phyloP scores from a whole-genome alignment of 208 protist genomes.

The Trypanosoma grayi region DNA sequence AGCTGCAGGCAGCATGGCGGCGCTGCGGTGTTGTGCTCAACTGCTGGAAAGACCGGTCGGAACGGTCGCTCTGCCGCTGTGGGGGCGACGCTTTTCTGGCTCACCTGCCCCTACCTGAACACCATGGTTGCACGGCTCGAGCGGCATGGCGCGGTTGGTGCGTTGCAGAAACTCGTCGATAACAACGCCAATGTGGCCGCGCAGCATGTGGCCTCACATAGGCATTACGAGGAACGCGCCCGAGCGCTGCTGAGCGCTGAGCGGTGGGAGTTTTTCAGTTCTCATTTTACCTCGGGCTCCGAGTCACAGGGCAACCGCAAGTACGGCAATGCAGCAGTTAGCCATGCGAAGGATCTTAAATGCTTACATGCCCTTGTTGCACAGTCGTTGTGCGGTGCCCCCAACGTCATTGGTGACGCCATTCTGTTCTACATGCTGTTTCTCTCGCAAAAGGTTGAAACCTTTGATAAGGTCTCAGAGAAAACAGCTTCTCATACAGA shows the following conservation, averaged over 20 bases:
- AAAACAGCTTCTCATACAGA: not conserved
- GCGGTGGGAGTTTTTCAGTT: conserved; percentile 71
- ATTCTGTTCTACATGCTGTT: conserved; percentile 61
- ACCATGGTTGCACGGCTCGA: conserved; percentile 73
- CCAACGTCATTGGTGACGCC: conserved; percentile 57
- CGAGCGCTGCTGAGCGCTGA: conserved; percentile 31
- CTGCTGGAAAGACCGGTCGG: conserved; percentile 73
- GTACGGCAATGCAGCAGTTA: conserved; percentile 83
- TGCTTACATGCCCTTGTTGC: conserved; percentile 85
- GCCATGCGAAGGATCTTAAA: conserved; percentile 72
- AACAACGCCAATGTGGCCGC: conserved; percentile 15
- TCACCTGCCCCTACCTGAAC: conserved; percentile 83
- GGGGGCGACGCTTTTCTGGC: conserved; percentile 81
- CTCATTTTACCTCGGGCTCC: conserved; percentile 43
- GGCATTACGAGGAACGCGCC: conserved; percentile 39
- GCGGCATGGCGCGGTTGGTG: conserved; percentile 49
- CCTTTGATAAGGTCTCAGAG: not conserved
- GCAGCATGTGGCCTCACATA: conserved; percentile 61
- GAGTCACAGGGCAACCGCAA: conserved; percentile 28
- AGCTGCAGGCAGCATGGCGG: conserved; percentile 44
- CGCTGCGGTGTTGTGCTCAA: conserved; percentile 71
- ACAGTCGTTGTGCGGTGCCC: conserved; percentile 62
- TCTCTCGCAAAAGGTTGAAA: conserved; percentile 19
- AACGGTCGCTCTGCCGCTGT: conserved; percentile 62
- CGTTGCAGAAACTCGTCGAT: conserved; percentile 28